phyloP scores from a whole-genome alignment of 2,329 filamentous ascomycete species.

The Cladophialophora carrionii region DNA sequence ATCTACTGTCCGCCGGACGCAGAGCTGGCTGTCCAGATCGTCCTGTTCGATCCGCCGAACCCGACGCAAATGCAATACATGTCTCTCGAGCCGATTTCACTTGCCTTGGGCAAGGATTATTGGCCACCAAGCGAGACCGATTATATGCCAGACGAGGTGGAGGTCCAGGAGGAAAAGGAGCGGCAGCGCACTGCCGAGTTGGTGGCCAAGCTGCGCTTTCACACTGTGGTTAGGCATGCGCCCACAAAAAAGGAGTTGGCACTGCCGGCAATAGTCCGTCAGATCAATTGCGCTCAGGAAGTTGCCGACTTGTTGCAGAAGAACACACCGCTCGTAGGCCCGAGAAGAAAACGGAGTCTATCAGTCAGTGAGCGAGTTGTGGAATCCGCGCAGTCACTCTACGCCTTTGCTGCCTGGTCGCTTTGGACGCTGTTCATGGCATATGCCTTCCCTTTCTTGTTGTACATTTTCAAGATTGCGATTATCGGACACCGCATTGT shows the following conservation, averaged over 20 bases:
- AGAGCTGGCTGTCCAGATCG: slow-evolving; percentile 77
- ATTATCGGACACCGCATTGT: slow-evolving; percentile 78
- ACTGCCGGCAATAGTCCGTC: slow-evolving; percentile 79
- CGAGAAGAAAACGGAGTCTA: slow-evolving; percentile 77
- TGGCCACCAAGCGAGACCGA: slow-evolving; percentile 2
- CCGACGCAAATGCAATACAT: slow-evolving; percentile 95
- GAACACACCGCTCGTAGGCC: slow-evolving; percentile 83
- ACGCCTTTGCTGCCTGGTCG: slow-evolving; percentile 36
- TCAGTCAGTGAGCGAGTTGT: slow-evolving; percentile 95
- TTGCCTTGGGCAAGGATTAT: slow-evolving; percentile 64
- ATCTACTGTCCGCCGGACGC: slow-evolving; percentile 70
- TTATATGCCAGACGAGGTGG: slow-evolving; percentile 56
- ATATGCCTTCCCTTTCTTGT: slow-evolving; percentile 75
- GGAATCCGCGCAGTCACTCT: slow-evolving; percentile 82
- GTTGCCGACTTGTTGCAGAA: slow-evolving; percentile 82
- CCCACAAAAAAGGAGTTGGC: slow-evolving; percentile 82
- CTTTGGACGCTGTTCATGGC: slow-evolving; percentile 73
- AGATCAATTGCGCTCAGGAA: slow-evolving; percentile 95
- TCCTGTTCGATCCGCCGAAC: slow-evolving; percentile 83
- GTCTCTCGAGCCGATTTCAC: slow-evolving; percentile 82
- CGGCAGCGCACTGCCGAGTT: slow-evolving; percentile 68
- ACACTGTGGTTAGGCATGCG: slow-evolving; percentile 77
- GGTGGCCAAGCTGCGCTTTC: slow-evolving; percentile 83
- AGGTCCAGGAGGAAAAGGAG: slow-evolving; percentile 72
- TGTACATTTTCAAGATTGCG: slow-evolving; percentile 71